phyloP scores from a whole-genome alignment of 345 rosid species.

The Nephelium lappaceum region DNA sequence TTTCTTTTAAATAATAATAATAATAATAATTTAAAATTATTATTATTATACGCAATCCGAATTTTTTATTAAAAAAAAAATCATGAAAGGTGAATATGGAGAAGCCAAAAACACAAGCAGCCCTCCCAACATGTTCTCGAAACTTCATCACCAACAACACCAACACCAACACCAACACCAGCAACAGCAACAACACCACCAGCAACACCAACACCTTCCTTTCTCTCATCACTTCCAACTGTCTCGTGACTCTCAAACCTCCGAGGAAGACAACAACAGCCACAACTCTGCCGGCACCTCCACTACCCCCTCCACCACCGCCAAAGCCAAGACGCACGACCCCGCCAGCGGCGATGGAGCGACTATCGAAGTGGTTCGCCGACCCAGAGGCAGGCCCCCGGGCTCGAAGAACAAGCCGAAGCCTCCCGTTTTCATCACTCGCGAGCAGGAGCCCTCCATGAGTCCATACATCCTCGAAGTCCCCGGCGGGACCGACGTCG shows the following conservation, averaged over 20 bases:
- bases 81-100: slow-evolving; percentile 69
- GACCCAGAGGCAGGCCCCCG: slow-evolving; percentile 88
- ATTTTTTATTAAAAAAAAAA: neutral
- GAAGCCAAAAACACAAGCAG: slow-evolving; percentile 32
- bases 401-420: slow-evolving; percentile 90
- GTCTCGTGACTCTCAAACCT: slow-evolving; percentile 39
- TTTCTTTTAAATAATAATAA: no score
- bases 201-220: slow-evolving; percentile 35
- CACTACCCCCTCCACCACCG: slow-evolving; percentile 21
- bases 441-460: slow-evolving; percentile 71
- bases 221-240: slow-evolving; percentile 54
- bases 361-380: slow-evolving; percentile 71
- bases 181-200: slow-evolving; percentile 34
- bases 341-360: slow-evolving; percentile 52
- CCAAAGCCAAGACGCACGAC: slow-evolving; percentile 5
- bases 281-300: slow-evolving; percentile 20
- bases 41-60: neutral
- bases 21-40: no score
- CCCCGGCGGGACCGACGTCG: slow-evolving; percentile 72
- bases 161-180: slow-evolving; percentile 40
- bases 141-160: slow-evolving; percentile 49
- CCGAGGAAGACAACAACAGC: slow-evolving; percentile 29
- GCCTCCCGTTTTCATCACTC: slow-evolving; percentile 65
- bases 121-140: slow-evolving; percentile 55
- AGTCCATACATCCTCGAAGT: slow-evolving; percentile 91